Evolutionary conservation across 1,284 basidiomycete genomes (phyloP).

Genomic region (Xerocomus minutiporus): DNA sequence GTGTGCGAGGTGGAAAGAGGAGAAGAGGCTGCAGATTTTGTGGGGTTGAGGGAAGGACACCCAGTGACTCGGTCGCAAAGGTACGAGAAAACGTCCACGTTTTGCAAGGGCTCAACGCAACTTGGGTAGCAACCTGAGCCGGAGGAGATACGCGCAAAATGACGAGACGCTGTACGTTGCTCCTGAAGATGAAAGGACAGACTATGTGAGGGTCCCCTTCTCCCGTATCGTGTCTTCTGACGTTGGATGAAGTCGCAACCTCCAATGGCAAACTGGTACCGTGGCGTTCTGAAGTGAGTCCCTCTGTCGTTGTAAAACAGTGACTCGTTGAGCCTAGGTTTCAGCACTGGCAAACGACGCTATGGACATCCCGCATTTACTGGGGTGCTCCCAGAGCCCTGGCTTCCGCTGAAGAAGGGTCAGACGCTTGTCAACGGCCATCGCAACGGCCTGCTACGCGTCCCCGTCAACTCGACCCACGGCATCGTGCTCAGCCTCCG

Average conservation of each 20-base stretch:
- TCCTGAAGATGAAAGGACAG: conserved; percentile 83
- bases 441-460: conserved; percentile 32
- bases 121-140: conserved; percentile 65
- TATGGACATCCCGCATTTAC: conserved; percentile 91
- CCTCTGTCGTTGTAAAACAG: background rate
- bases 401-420: conserved; percentile 83
- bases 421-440: conserved; percentile 61
- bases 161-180: conserved; percentile 95
- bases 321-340: conserved; percentile 2
- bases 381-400: conserved; percentile 83
- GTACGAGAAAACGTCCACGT: conserved; percentile 34
- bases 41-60: conserved; percentile 69
- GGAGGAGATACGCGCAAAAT: conserved; percentile 82
- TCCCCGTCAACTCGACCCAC: conserved; percentile 42
- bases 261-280: conserved; percentile 91
- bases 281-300: conserved; percentile 80
- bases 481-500: conserved; percentile 73
- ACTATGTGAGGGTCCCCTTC: conserved; percentile 60
- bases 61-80: conserved; percentile 83
- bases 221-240: conserved; percentile 10
- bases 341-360: conserved; percentile 78
- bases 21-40: conserved; percentile 73
- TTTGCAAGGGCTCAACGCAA: conserved; percentile 5
- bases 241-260: conserved; percentile 68
- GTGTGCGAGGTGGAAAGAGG: conserved; percentile 85